Base-by-base conservation (phyloP, 106 monocot genomes). In the Dioscorea alata region DNA sequence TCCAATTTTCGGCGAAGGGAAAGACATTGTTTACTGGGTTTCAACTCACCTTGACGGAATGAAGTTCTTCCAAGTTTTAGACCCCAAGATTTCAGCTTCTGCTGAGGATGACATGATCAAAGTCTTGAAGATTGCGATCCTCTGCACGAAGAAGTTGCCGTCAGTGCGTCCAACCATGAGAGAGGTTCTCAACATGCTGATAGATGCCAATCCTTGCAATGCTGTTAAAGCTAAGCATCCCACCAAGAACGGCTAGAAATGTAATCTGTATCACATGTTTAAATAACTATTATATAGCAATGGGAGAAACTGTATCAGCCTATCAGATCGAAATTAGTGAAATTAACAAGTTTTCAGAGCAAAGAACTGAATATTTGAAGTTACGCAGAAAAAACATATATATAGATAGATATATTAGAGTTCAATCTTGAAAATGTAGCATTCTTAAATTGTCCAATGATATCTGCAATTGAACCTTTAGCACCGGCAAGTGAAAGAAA, bases 21-120 rank as follows among this genome's bases (percentile, higher is more conserved):
- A 73, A 54, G 94, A 94, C 65, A 86, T 94, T 48, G 94, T 94
- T 34, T 74, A 61, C 72, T 94, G 94, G 94, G 81, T 94, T 13
- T 79, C 81, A 18, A 57, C 71, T 13, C 76, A 80, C 63, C 71
- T 85, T 5, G 50, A 69, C 12, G 32, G 62, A 57, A 23, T 63
- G 19, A 83, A 48, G 7, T 16, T 77, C 18, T 10, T 14, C 17
- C 71, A 83, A 19, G 64, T 94, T 12, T 76, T 90, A 12, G 94
- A 90, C 57, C 71, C 70, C 0, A 64, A 69, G 49, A 33, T 90
- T 4, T 61, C 78, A 3, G 19, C 14, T 42, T 33, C 66, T 57
- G 69, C 61, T 9, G 72, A 68, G 34, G 84, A 80, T 21, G 84
- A 80, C 23, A 80, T 82, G 78, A 74, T 81, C 54, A 78, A 80